Evolutionary conservation across 768 basidiomycete genomes (phyloP).

Genomic region (Suillus subalutaceus): DNA sequence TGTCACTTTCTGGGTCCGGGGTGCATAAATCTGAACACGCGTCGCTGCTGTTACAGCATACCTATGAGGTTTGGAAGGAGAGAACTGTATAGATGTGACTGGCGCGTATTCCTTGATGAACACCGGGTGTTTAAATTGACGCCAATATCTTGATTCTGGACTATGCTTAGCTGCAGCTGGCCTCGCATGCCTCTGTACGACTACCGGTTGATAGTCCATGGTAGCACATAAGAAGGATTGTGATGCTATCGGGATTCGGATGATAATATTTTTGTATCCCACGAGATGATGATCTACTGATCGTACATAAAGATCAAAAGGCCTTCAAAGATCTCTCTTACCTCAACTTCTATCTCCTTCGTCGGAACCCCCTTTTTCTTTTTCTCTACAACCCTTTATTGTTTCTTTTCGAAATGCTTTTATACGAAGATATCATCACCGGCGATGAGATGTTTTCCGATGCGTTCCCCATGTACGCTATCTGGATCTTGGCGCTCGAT

Average conservation of each 20-base stretch:
- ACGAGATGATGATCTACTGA: constrained; percentile 22
- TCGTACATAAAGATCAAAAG: constrained; percentile 14
- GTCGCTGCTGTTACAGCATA: constrained; percentile 97
- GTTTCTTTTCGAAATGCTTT: constrained; percentile 55
- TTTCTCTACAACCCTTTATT: constrained; percentile 7
- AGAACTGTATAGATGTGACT: constrained; percentile 93
- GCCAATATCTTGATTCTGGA: constrained; percentile 83
- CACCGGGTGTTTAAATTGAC: constrained; percentile 85
- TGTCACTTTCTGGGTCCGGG: constrained; percentile 92
- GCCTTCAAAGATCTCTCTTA: background rate
- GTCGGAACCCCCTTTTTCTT: constrained; percentile 15
- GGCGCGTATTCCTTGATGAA: constrained; percentile 98
- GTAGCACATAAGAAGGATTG: constrained; percentile 14
- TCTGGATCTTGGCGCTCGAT: constrained; percentile 3
- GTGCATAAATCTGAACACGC: constrained; percentile 93
- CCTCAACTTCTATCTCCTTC: constrained; percentile 6
- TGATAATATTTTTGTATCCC: constrained; percentile 20
- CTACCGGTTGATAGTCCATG: constrained; percentile 84
- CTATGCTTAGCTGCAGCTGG: constrained; percentile 61
- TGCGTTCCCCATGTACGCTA: constrained; percentile 82
- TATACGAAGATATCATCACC: constrained; percentile 73
- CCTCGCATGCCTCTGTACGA: constrained; percentile 61
- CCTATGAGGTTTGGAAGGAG: constrained; percentile 82
- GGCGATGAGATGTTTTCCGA: constrained; percentile 94
- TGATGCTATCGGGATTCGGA: constrained; percentile 17